These are phyloP conservation scores for Alternaria dauci DNA, from an alignment of 2,329 filamentous ascomycete genomes.

Conservation along the genomic window DNA sequence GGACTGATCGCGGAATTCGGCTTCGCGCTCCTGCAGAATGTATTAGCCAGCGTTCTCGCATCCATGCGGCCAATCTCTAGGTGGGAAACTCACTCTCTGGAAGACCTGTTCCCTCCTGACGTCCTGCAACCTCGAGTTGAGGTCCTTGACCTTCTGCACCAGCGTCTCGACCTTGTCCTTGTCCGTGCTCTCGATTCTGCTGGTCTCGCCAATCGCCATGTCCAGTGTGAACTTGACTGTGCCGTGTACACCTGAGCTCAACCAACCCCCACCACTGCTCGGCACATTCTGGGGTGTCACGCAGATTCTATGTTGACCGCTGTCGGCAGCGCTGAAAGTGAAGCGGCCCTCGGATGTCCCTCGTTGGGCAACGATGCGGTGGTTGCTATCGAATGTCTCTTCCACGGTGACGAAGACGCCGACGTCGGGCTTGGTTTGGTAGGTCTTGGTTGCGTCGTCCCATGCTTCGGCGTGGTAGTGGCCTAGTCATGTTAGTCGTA, in stretches of 20 bases:
- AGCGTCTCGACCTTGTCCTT: slow-evolving; percentile 93
- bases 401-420: slow-evolving; percentile 92
- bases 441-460: slow-evolving; percentile 73
- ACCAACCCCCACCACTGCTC: slow-evolving; percentile 73
- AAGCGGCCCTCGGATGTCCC: slow-evolving; percentile 81
- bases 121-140: slow-evolving; percentile 87
- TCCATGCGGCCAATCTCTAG: not conserved
- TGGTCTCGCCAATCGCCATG: slow-evolving; percentile 92
- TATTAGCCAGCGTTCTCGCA: slow-evolving; percentile 19
- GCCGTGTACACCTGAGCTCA: slow-evolving; percentile 72
- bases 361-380: slow-evolving; percentile 90
- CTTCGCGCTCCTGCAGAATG: slow-evolving; percentile 81
- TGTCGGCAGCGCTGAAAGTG: slow-evolving; percentile 93
- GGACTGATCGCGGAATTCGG: slow-evolving; percentile 97
- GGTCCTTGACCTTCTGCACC: slow-evolving; percentile 83
- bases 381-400: slow-evolving; percentile 97
- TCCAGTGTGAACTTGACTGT: slow-evolving; percentile 87
- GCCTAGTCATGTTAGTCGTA: slow-evolving; percentile 57
- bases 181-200: slow-evolving; percentile 90
- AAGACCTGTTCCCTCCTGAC: slow-evolving; percentile 95
- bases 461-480: slow-evolving; percentile 89
- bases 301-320: slow-evolving; percentile 96
- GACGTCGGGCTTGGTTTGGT: slow-evolving; percentile 76
- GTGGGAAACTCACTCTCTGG: slow-evolving; percentile 71
- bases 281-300: slow-evolving; percentile 83